These are phyloP conservation scores for Rhodotorula paludigena DNA, from an alignment of 768 basidiomycete species.

Conservation along the genomic window DNA sequence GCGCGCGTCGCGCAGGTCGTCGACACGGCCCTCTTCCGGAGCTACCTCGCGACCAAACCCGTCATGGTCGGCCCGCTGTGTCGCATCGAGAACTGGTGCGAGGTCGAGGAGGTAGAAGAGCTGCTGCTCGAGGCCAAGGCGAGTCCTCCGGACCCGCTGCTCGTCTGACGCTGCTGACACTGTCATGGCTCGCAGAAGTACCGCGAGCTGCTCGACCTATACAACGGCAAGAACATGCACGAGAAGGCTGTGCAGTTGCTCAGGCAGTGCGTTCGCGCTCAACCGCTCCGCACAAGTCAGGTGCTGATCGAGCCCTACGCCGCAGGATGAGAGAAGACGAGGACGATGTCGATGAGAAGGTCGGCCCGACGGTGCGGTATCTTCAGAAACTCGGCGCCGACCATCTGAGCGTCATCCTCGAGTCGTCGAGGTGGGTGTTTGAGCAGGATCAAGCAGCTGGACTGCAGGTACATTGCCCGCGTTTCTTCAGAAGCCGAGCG, in stretches of 20 bases:
- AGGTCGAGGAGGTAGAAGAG: conserved; percentile 88
- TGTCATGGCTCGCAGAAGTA: conserved; percentile 66
- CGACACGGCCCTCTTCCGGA: conserved; percentile 90
- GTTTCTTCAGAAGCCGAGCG: too few species aligned
- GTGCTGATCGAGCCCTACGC: too few species aligned
- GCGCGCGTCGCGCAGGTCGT: conserved; percentile 86
- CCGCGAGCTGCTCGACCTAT: conserved; percentile 80
- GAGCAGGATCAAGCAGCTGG: conserved; percentile 66
- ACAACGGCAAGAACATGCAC: conserved; percentile 94
- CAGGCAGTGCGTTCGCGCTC: conserved; percentile 60
- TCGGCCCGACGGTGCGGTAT: conserved; percentile 78
- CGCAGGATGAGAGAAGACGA: conserved; percentile 74
- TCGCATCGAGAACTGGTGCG: conserved; percentile 92
- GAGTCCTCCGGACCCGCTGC: conserved; percentile 31
- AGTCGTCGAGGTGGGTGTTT: conserved; percentile 79
- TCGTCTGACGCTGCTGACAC: conserved; percentile 4
- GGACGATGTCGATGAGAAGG: conserved; percentile 68
- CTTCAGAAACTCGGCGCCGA: conserved; percentile 83
- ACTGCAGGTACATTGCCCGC: conserved; percentile 65
- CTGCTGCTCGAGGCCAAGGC: conserved; percentile 74
- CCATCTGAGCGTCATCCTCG: conserved; percentile 73
- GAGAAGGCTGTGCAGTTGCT: conserved; percentile 75
- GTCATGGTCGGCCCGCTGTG: conserved; percentile 79
- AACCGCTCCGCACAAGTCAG: background rate
- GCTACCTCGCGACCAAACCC: conserved; percentile 76